A percentile compares a stretch with the other conserved stretches of the same genome.
Conservation (phyloP, 148 eudicot species). For the Arctostaphylos glauca region DNA sequence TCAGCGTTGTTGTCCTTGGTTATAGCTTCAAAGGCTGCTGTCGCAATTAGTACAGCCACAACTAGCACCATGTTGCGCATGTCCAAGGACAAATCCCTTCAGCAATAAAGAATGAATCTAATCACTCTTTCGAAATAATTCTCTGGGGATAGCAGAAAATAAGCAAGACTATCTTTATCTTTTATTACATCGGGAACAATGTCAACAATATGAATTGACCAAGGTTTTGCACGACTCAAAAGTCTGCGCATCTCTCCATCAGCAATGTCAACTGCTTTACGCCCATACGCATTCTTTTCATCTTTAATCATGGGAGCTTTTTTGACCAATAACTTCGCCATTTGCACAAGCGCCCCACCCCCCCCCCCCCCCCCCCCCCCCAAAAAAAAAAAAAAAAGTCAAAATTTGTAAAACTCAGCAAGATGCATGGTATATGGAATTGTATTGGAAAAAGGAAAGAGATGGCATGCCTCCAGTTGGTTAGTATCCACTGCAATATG, state of each 20-base stretch:
- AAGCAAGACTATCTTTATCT: not conserved
- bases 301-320: not conserved
- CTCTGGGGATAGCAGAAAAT: not conserved
- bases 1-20: too few species aligned
- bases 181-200: too few species aligned
- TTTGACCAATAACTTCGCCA: not conserved
- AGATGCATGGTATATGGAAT: not conserved
- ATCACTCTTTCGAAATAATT: not conserved
- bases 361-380: too few species aligned
- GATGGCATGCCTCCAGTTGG: not conserved
- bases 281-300: not conserved
- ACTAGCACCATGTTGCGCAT: conserved; percentile 9
- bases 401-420: not conserved
- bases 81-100: not conserved
- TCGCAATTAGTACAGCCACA: not conserved
- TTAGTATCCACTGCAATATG: not conserved
- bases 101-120: not conserved
- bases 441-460: not conserved
- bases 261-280: not conserved
- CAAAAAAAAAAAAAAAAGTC: not conserved
- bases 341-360: not conserved
- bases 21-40: not conserved
- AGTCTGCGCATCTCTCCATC: not conserved
- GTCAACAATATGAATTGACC: too few species aligned
- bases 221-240: not conserved